Conservation (phyloP, 768 basidiomycete species). For the Mycena chlorophos region DNA sequence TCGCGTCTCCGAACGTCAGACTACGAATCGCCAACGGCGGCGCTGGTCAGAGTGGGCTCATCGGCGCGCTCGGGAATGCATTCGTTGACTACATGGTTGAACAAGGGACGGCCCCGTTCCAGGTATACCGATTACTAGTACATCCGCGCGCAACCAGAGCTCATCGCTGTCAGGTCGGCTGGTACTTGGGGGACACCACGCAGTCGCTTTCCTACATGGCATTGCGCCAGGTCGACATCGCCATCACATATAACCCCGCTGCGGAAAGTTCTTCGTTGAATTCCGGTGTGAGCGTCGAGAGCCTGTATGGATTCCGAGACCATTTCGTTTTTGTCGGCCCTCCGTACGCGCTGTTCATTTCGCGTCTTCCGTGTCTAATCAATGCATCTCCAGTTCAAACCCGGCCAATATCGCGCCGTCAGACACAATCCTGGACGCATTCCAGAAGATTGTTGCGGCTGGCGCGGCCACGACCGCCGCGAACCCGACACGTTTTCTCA, state of each 20-base stretch:
- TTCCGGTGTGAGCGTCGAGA: conserved; percentile 32
- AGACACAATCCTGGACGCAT: not conserved
- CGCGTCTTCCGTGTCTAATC: not conserved
- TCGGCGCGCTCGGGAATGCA: conserved; percentile 47
- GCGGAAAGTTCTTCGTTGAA: conserved; percentile 43
- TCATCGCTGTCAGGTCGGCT: conserved; percentile 46
- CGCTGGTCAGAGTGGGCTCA: conserved; percentile 51
- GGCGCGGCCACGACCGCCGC: not conserved
- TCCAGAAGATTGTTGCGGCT: not conserved
- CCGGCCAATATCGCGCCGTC: not conserved
- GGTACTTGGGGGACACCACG: conserved; percentile 60
- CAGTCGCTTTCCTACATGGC: conserved; percentile 46
- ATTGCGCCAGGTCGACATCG: conserved; percentile 46
- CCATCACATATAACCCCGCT: conserved; percentile 53
- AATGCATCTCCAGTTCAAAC: not conserved
- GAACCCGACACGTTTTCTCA: conserved; percentile 48
- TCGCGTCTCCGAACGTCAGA: conserved; percentile 32
- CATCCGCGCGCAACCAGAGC: not conserved
- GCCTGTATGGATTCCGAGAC: conserved; percentile 46
- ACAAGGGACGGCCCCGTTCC: conserved; percentile 32
- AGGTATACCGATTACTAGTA: conserved; percentile 26
- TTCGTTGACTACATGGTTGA: conserved; percentile 43
- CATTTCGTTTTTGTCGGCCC: conserved; percentile 24
- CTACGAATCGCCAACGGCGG: conserved; percentile 52
- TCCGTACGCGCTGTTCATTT: not conserved